Evolutionary conservation across 2,329 filamentous ascomycete species (phyloP).

Genomic region (Nigrospora oryzae): DNA sequence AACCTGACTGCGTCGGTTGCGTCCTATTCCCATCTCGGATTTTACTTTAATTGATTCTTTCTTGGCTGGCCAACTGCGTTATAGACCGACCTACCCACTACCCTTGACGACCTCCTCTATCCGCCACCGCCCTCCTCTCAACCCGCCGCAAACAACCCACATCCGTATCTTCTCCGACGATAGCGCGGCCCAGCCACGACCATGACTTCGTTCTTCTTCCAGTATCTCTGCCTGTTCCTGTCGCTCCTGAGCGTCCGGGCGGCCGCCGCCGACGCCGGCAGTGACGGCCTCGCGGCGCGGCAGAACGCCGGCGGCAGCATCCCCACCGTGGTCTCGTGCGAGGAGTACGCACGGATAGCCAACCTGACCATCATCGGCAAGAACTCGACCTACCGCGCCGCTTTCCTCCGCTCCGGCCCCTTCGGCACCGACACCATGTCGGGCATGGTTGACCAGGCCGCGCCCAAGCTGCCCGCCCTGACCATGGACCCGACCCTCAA

Average conservation of each 20-base stretch:
- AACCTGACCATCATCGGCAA: slow-evolving; percentile 36
- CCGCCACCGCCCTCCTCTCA: no score
- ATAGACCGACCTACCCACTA: no score
- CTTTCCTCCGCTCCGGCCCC: slow-evolving; percentile 31
- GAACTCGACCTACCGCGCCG: slow-evolving; percentile 36
- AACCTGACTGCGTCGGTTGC: slow-evolving; percentile 1
- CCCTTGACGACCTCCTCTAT: no score
- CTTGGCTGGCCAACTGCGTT: slow-evolving; percentile 1
- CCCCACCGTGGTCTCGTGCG: slow-evolving; percentile 1
- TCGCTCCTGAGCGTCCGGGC: neutral
- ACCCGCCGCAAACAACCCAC: no score
- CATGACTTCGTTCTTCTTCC: neutral
- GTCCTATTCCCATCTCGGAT: neutral
- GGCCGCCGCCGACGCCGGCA: neutral
- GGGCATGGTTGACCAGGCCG: slow-evolving; percentile 31
- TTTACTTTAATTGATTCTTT: neutral
- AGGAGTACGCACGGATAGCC: slow-evolving; percentile 17
- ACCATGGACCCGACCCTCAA: slow-evolving; percentile 31
- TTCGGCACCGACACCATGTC: slow-evolving; percentile 28
- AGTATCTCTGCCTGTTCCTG: neutral
- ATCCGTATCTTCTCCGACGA: neutral
- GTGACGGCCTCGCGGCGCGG: neutral
- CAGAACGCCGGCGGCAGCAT: neutral
- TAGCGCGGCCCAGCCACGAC: neutral
- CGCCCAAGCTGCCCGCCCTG: slow-evolving; percentile 25